phyloP scores from a whole-genome alignment of 306 rosid species.

The Hylodesmum podocarpum region DNA sequence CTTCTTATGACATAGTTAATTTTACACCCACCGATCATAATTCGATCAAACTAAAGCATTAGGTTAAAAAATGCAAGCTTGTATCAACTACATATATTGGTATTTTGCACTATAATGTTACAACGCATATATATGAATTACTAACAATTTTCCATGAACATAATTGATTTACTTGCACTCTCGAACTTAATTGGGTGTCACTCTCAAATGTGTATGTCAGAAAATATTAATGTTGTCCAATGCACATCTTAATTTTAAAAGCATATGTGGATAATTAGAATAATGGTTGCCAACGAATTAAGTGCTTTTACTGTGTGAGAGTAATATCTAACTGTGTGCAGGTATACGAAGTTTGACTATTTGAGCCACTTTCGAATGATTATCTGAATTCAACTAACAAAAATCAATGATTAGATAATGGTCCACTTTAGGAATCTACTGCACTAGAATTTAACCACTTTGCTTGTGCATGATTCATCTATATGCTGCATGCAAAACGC shows the following conservation, averaged over 20 bases:
- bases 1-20: too few species aligned
- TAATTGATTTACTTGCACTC: neutral
- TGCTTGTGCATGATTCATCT: neutral
- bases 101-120: neutral
- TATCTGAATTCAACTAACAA: neutral
- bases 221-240: neutral
- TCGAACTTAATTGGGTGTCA: neutral
- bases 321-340: neutral
- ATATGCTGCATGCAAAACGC: neutral
- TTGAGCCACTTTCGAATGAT: neutral
- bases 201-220: neutral
- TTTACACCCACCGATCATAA: too few species aligned
- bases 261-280: neutral
- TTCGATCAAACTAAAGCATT: too few species aligned
- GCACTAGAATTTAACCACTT: neutral
- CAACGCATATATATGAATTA: neutral
- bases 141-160: neutral
- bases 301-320: neutral
- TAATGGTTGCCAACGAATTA: neutral
- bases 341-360: neutral
- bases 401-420: neutral
- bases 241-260: neutral
- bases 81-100: too few species aligned
- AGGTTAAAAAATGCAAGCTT: too few species aligned
- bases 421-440: neutral